Percentiles rank a stretch among this genome's conserved stretches.
Conservation (phyloP, 169 alveolate species). For the Eimeria tenella region DNA sequence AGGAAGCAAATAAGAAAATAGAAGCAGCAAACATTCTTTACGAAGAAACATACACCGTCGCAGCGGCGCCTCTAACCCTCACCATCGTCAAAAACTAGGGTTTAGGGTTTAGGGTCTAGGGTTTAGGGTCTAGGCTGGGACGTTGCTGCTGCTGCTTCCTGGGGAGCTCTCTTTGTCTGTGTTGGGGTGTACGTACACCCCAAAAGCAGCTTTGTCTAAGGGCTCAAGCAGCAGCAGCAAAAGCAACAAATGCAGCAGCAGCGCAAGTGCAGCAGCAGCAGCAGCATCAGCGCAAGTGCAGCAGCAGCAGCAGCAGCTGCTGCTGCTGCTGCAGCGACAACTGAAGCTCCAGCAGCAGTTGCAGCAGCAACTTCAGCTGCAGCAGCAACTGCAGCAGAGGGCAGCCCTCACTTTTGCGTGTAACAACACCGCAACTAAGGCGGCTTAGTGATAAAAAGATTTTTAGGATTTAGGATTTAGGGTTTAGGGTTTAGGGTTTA, state of each 20-base stretch:
- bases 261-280: neutral
- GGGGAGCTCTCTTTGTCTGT: neutral
- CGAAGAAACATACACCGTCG: constrained; percentile 39
- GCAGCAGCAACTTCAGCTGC: neutral
- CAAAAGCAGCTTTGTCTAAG: too few species aligned
- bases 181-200: constrained; percentile 9
- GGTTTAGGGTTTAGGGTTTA: too few species aligned
- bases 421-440: too few species aligned
- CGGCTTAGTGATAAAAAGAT: too few species aligned
- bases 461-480: too few species aligned
- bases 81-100: neutral
- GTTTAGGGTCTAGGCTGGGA: too few species aligned
- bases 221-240: too few species aligned
- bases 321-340: neutral
- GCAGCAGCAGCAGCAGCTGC: neutral
- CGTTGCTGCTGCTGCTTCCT: neutral
- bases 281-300: neutral
- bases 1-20: neutral
- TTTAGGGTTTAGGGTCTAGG: too few species aligned
- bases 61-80: constrained; percentile 47
- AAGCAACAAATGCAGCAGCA: too few species aligned
- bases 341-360: neutral
- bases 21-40: neutral
- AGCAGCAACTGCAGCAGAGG: neutral
- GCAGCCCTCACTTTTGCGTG: too few species aligned